Conservation (phyloP, 108 stramenopile genomes). For the Epithemia pelagica region DNA sequence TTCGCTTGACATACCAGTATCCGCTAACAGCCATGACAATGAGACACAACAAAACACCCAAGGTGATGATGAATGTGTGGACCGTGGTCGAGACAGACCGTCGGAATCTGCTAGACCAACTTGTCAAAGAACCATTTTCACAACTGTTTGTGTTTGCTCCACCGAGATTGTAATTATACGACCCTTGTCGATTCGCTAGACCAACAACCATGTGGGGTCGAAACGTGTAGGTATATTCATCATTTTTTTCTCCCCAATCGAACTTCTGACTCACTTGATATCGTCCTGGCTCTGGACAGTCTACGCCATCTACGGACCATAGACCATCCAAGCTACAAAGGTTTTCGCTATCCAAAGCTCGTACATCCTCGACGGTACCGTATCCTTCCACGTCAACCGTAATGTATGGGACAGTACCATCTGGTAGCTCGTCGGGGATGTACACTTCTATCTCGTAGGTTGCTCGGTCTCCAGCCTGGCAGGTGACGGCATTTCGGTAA, state of each 20-base stretch:
- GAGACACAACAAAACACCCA: slow-evolving; percentile 32
- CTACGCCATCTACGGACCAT: slow-evolving; percentile 16
- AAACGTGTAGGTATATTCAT: slow-evolving; percentile 20
- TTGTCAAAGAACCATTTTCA: slow-evolving; percentile 27
- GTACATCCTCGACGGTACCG: slow-evolving; percentile 11
- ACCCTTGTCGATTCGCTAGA: slow-evolving; percentile 20
- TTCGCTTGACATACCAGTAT: not conserved
- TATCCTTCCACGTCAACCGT: slow-evolving; percentile 18
- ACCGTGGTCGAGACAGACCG: slow-evolving; percentile 19
- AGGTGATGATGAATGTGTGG: slow-evolving; percentile 27
- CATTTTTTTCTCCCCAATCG: slow-evolving; percentile 17
- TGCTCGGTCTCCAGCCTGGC: slow-evolving; percentile 39
- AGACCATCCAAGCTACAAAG: slow-evolving; percentile 28
- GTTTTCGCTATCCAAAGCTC: slow-evolving; percentile 19
- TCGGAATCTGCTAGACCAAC: slow-evolving; percentile 20
- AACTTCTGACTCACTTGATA: slow-evolving; percentile 30
- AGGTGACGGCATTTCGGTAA: slow-evolving; percentile 39
- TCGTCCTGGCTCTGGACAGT: slow-evolving; percentile 29
- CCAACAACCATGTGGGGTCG: slow-evolving; percentile 27
- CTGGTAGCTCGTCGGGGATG: slow-evolving; percentile 10
- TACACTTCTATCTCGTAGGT: slow-evolving; percentile 9
- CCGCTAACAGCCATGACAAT: slow-evolving; percentile 7
- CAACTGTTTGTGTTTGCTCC: slow-evolving; percentile 48
- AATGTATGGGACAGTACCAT: slow-evolving; percentile 11
- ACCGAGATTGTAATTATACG: slow-evolving; percentile 35